Conservation (phyloP, 805 yeast species). For the Candida hungchunana region DNA sequence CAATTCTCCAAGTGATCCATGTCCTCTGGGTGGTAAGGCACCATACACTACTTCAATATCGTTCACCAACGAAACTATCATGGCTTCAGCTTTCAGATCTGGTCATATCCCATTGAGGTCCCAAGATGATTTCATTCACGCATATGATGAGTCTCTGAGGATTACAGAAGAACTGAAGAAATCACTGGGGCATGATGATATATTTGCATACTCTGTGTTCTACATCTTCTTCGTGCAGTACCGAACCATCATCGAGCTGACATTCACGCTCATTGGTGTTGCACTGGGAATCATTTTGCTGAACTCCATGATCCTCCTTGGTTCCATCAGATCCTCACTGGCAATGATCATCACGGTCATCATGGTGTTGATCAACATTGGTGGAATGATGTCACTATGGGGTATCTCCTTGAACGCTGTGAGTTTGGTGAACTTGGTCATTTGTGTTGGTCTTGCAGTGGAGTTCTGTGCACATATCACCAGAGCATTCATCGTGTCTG, state of each 20-base stretch:
- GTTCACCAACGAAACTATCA: conserved; percentile 36
- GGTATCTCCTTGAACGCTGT: conserved; percentile 82
- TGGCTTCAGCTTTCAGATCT: conserved; percentile 70
- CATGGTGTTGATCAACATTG: conserved; percentile 65
- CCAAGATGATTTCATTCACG: conserved; percentile 78
- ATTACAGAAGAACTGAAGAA: conserved; percentile 53
- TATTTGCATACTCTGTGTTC: conserved; percentile 91
- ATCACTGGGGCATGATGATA: conserved; percentile 38
- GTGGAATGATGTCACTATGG: conserved; percentile 76
- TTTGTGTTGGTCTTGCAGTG: conserved; percentile 91
- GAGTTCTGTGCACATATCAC: conserved; percentile 90
- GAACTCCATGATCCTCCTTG: conserved; percentile 55
- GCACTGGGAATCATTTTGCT: conserved; percentile 52
- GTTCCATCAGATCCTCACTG: conserved; percentile 58
- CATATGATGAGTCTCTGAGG: conserved; percentile 67
- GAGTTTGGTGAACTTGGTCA: conserved; percentile 80
- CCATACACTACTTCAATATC: conserved; percentile 68
- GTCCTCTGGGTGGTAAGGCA: conserved; percentile 95
- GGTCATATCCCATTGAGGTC: conserved; percentile 77
- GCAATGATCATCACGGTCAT: conserved; percentile 54
- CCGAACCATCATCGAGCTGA: conserved; percentile 53
- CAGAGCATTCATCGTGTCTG: conserved; percentile 54
- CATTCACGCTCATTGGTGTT: conserved; percentile 47
- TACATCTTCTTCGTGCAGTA: conserved; percentile 93
- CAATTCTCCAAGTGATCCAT: conserved; percentile 75